Percentiles rank a stretch among this genome's conserved stretches.
These are phyloP conservation scores for Effrenium voratum DNA, from an alignment of 73 alveolate species.

Conservation along the genomic window DNA sequence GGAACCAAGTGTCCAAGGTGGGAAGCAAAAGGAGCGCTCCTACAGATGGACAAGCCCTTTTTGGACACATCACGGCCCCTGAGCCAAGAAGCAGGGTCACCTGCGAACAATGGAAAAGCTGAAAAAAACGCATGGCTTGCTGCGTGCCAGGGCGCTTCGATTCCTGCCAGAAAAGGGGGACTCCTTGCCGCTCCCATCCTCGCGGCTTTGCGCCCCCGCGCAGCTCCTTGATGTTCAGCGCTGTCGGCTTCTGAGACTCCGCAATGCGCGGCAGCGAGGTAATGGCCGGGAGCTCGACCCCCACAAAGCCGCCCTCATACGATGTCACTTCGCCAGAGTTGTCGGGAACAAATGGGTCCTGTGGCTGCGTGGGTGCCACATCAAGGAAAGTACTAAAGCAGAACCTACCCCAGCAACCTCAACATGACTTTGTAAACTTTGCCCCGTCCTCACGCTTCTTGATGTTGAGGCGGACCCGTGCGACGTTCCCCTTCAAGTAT, in stretches of 20 bases:
- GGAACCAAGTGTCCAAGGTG: too few species aligned
- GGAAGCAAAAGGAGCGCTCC: too few species aligned
- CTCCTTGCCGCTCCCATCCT: background rate
- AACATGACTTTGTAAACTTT: background rate
- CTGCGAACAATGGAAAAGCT: background rate
- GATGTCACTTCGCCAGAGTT: background rate
- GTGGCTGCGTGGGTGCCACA: background rate
- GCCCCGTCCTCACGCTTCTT: background rate
- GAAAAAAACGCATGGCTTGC: background rate
- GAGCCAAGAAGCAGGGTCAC: background rate
- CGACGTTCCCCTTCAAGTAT: background rate
- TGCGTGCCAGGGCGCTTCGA: background rate
- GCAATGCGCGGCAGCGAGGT: background rate
- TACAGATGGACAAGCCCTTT: too few species aligned
- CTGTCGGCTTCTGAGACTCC: background rate
- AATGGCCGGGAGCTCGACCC: background rate
- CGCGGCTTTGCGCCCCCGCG: background rate
- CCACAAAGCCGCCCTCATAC: conserved; percentile 11
- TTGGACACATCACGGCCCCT: background rate
- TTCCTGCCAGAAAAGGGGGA: conserved; percentile 30
- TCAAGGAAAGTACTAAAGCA: too few species aligned
- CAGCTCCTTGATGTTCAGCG: background rate
- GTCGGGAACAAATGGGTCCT: background rate
- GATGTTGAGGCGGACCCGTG: background rate
- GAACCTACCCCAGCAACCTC: too few species aligned